Base-by-base conservation (phyloP, 805 yeast species). In the Spathaspora girioi region DNA sequence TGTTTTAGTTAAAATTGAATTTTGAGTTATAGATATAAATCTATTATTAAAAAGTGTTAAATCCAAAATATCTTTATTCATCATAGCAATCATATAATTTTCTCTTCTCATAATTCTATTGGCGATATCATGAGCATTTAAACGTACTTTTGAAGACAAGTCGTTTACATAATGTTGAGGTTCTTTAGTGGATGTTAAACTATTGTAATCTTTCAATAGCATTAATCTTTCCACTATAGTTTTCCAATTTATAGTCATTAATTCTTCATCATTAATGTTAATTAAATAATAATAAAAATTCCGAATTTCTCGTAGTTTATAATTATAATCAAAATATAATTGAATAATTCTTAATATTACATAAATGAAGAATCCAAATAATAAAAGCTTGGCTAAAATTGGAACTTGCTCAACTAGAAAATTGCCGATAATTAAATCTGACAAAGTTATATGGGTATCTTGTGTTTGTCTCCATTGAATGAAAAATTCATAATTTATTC, bases 41-140 rank as follows among this genome's bases (percentile, higher is more conserved):
- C 15, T 19, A 27, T 48, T 15, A 52, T 63, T 15, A 46, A 58
- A 23, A 50, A 90, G 64, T 0, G 87, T 76, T 20, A 89, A 70
- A 60, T 87, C 87, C 43, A 93, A 68, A 1, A 93, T 71, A 52
- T 87, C 82, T 58, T 84, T 88, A 67, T 90, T 92, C 60, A 89
- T 84, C 57, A 94, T 69, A 1, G 97, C 97, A 63, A 94, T 90
- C 77, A 91, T 78, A 66, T 92, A 94, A 64, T 94, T 94, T 54
- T 94, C 99, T 58, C 85, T 89, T 54, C 99, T 76, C 99, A 94
- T 92, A 51, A 94, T 87, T 52, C 99, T 76, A 64, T 94, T 96
- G 12, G 97, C 98, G 48, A 94, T 89, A 60, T 87, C 94, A 66
- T 92, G 97, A 3, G 98, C 96, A 61, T 89, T 93, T 49, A 94